Percentiles rank a stretch among this genome's conserved stretches.
Evolutionary conservation across 2,329 filamentous ascomycete genomes (phyloP).

Genomic region (Ophiostoma sp.): DNA sequence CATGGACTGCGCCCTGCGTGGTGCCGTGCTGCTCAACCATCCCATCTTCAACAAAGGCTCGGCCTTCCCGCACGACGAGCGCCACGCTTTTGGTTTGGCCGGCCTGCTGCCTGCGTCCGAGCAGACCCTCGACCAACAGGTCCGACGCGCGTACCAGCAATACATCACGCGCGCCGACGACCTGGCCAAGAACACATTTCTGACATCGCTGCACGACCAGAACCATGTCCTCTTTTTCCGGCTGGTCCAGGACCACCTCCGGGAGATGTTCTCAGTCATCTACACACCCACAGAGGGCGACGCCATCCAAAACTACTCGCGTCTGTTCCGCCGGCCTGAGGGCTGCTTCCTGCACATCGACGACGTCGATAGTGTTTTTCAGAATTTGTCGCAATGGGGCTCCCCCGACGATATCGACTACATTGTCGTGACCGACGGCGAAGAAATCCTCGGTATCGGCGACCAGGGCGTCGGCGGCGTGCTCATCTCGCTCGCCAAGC

Average conservation of each 20-base stretch:
- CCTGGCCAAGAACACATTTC: slow-evolving; percentile 80
- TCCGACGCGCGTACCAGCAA: slow-evolving; percentile 72
- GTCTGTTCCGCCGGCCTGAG: slow-evolving; percentile 70
- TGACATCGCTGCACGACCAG: slow-evolving; percentile 79
- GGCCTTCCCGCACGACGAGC: slow-evolving; percentile 65
- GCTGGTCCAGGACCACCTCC: slow-evolving; percentile 70
- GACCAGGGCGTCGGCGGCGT: slow-evolving; percentile 84
- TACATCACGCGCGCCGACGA: slow-evolving; percentile 59
- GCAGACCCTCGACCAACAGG: slow-evolving; percentile 72
- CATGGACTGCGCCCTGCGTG: slow-evolving; percentile 46
- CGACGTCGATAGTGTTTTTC: slow-evolving; percentile 59
- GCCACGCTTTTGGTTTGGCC: slow-evolving; percentile 62
- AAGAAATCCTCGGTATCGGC: slow-evolving; percentile 79
- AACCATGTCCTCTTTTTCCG: slow-evolving; percentile 78
- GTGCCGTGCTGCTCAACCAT: slow-evolving; percentile 55
- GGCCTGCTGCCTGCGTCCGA: slow-evolving; percentile 68
- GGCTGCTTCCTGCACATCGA: slow-evolving; percentile 76
- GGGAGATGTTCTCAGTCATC: slow-evolving; percentile 86
- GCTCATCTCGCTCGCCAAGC: slow-evolving; percentile 76
- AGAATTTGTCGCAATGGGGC: slow-evolving; percentile 64
- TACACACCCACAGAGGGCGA: slow-evolving; percentile 89
- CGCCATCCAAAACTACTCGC: slow-evolving; percentile 78
- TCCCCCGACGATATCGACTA: slow-evolving; percentile 72
- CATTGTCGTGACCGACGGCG: slow-evolving; percentile 62
- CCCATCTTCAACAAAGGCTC: slow-evolving; percentile 79